phyloP scores from a whole-genome alignment of 2,329 filamentous ascomycete species.

The Colletotrichum caudatum region DNA sequence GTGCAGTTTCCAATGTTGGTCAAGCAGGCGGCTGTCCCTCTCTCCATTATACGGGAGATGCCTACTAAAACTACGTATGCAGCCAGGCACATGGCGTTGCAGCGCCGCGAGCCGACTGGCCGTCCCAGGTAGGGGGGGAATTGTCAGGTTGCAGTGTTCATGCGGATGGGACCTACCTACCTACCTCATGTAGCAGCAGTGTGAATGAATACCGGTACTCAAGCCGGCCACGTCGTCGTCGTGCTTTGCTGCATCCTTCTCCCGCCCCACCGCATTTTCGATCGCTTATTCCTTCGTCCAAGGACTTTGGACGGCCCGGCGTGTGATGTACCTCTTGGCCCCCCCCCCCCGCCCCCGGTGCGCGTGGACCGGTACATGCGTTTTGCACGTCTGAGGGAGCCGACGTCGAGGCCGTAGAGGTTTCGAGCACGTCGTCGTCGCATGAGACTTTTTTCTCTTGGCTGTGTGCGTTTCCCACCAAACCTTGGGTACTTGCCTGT shows the following conservation, averaged over 20 bases:
- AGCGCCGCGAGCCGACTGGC: slow-evolving; percentile 33
- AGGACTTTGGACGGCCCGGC: slow-evolving; percentile 32
- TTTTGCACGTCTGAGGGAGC: slow-evolving; percentile 29
- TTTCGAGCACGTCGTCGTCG: slow-evolving; percentile 20
- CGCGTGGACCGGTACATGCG: slow-evolving; percentile 3
- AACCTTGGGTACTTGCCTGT: no score
- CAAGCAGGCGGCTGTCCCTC: slow-evolving; percentile 12
- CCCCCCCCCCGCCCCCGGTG: not conserved
- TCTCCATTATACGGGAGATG: slow-evolving; percentile 29
- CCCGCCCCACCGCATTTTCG: slow-evolving; percentile 21
- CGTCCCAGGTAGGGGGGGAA: slow-evolving; percentile 7
- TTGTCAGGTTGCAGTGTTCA: slow-evolving; percentile 34
- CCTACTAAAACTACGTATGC: not conserved
- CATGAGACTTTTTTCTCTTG: not conserved
- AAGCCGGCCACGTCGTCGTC: not conserved
- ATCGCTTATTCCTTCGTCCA: slow-evolving; percentile 34
- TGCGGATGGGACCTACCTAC: slow-evolving; percentile 22
- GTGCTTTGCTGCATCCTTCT: slow-evolving; percentile 4
- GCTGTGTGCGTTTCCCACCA: not conserved
- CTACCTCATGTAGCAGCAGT: no score
- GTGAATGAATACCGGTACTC: no score
- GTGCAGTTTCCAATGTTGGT: slow-evolving; percentile 8
- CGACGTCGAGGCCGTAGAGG: slow-evolving; percentile 33
- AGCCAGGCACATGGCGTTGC: slow-evolving; percentile 29
- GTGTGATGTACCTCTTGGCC: slow-evolving; percentile 38